Base-by-base conservation (phyloP, 2,329 filamentous ascomycete species). In the Whalleya microplaca region DNA sequence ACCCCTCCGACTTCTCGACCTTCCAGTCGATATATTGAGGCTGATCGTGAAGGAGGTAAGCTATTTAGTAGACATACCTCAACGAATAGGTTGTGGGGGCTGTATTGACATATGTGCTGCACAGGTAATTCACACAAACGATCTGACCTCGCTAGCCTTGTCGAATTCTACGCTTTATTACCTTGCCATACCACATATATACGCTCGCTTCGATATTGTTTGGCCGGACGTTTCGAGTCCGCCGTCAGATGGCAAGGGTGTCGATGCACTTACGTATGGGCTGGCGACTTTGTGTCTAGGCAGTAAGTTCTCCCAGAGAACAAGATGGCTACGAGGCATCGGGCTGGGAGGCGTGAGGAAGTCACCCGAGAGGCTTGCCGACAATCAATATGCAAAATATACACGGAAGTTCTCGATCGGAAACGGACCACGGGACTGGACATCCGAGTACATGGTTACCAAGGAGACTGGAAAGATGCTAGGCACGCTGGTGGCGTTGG, bases 381-480 rank as follows among this genome's bases (percentile, higher is more conserved):
- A 72, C 43, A 92, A 92, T 68, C 84, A 91, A 73, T 92, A 92
- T 72, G 89, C 90, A 20, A 85, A 88, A 64, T 92, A 88, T 70
- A 92, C 88, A 5, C 84, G 87, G 63, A 93, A 92, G 71, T 95
- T 95, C 74, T 92, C 89, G 2, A 80, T 95, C 5, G 90, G 90
- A n/a, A 93, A 95, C 72, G 90, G 91, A 0, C 91, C 90, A 0
- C 71, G 82, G 6, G 84, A 90, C 62, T 93, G 89, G 89, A 89
- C 93, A 5, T 84, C 87, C 53, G 90, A 94, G 68, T 94, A 95
- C 73, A 83, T 90, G 60, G 90, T 94, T 65, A 88, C 84, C 2
- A 93, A 92, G 73, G 90, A 94, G 70, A 87, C 88, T 54, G 91
- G 91, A 2, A 95, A 94, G 75, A 92, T 95, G 90, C 80, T 95